phyloP scores from a whole-genome alignment of 345 rosid genomes.

The Lepidium africanum region DNA sequence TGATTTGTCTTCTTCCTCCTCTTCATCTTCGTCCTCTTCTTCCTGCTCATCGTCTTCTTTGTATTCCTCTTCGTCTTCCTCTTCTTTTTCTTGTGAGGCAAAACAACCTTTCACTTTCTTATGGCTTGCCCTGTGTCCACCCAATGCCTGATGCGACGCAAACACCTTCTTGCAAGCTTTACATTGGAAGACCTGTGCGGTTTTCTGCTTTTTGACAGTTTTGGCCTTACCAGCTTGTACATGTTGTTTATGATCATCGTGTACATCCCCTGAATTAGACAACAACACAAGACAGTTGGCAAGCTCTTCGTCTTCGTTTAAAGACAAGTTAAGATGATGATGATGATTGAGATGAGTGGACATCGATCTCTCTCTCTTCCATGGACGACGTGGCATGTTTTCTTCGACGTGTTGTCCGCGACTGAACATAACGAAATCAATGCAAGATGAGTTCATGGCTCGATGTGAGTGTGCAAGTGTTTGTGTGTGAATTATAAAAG shows the following conservation, averaged over 20 bases:
- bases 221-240: slow-evolving; percentile 23
- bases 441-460: slow-evolving; percentile 27
- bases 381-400: slow-evolving; percentile 22
- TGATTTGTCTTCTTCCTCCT: slow-evolving; percentile 18
- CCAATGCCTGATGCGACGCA: slow-evolving; percentile 96
- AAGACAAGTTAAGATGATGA: slow-evolving; percentile 26
- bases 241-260: slow-evolving; percentile 16
- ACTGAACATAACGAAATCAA: slow-evolving; percentile 28
- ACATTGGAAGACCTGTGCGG: slow-evolving; percentile 58
- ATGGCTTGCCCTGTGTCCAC: slow-evolving; percentile 99
- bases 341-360: neutral
- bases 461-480: neutral
- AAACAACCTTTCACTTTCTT: slow-evolving; percentile 98
- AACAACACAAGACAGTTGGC: slow-evolving; percentile 90
- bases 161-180: slow-evolving; percentile 97
- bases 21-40: slow-evolving; percentile 23
- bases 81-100: slow-evolving; percentile 42
- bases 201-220: slow-evolving; percentile 36
- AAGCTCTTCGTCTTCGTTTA: slow-evolving; percentile 88
- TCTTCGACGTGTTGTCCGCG: slow-evolving; percentile 18
- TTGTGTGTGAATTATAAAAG: slow-evolving; percentile 18
- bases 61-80: slow-evolving; percentile 23
- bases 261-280: slow-evolving; percentile 60
- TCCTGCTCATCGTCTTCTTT: slow-evolving; percentile 23
- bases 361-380: slow-evolving; percentile 29